These are phyloP conservation scores for Geotrichum ghanense DNA, from an alignment of 805 yeast genomes.

Conservation along the genomic window DNA sequence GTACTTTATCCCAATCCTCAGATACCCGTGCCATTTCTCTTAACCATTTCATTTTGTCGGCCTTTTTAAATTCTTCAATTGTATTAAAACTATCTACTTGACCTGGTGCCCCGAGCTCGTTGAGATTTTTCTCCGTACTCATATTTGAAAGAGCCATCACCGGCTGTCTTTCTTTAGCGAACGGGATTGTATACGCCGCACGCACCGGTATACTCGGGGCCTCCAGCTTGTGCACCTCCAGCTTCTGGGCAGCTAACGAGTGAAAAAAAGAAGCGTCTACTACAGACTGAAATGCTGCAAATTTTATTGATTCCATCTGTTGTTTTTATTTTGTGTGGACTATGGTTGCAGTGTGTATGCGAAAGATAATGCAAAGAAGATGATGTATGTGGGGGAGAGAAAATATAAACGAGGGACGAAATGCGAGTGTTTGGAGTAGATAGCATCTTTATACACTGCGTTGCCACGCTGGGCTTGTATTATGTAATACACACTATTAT, in stretches of 20 bases:
- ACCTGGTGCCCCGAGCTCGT: slow-evolving; percentile 25
- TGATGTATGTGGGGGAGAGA: no score
- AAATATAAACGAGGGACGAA: no score
- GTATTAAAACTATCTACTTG: slow-evolving; percentile 58
- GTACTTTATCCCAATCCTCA: slow-evolving; percentile 13
- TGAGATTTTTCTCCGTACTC: slow-evolving; percentile 4
- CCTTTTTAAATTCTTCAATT: slow-evolving; percentile 66
- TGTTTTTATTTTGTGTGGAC: no score
- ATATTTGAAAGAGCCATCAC: slow-evolving; percentile 20
- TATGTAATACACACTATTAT: no score
- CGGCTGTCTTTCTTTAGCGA: slow-evolving; percentile 23
- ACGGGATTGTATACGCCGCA: slow-evolving; percentile 29
- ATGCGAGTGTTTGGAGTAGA: no score
- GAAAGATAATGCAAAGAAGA: no score
- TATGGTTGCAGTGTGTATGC: no score
- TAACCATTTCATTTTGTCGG: slow-evolving; percentile 54
- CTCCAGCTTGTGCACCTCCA: slow-evolving; percentile 61
- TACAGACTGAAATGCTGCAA: slow-evolving; percentile 51
- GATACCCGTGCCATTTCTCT: slow-evolving; percentile 27
- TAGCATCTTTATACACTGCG: no score
- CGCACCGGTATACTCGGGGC: slow-evolving; percentile 31
- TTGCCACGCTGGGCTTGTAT: no score
- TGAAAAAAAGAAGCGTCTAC: slow-evolving; percentile 84
- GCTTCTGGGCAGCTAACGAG: slow-evolving; percentile 56
- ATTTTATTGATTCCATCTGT: slow-evolving; percentile 28